phyloP scores from a whole-genome alignment of 1,284 basidiomycete genomes.

The Fomitopsis pinicola region DNA sequence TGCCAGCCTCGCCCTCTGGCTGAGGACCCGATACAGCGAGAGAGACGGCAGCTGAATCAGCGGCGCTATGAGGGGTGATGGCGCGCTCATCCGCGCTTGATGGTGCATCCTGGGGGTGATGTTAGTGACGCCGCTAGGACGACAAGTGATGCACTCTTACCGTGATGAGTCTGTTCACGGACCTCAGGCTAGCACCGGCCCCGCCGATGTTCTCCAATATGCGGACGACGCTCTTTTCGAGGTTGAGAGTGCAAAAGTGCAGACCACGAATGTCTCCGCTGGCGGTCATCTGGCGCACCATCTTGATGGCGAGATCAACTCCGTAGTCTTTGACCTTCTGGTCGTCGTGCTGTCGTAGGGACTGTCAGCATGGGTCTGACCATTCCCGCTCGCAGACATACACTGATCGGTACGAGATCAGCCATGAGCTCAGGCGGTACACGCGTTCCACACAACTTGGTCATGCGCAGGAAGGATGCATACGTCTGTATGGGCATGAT shows the following conservation, averaged over 20 bases:
- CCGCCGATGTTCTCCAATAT: slow-evolving; percentile 81
- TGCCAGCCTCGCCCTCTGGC: slow-evolving; percentile 53
- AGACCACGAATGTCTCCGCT: slow-evolving; percentile 75
- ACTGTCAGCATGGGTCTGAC: background rate
- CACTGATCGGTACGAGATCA: slow-evolving; percentile 77
- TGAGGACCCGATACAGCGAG: slow-evolving; percentile 34
- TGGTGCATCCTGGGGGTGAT: slow-evolving; percentile 17
- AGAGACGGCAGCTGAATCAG: slow-evolving; percentile 49
- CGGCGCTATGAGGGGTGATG: slow-evolving; percentile 59
- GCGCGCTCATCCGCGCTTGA: slow-evolving; percentile 36
- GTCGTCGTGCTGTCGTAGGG: slow-evolving; percentile 70
- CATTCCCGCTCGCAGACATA: slow-evolving; percentile 32
- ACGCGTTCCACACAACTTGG: slow-evolving; percentile 82
- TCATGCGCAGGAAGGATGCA: slow-evolving; percentile 87
- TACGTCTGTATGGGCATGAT: slow-evolving; percentile 99
- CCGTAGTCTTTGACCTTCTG: slow-evolving; percentile 90
- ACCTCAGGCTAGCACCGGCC: slow-evolving; percentile 39
- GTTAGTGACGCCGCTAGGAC: background rate
- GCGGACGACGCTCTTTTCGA: slow-evolving; percentile 93
- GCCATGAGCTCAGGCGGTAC: slow-evolving; percentile 72
- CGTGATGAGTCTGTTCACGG: slow-evolving; percentile 65
- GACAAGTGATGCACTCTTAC: slow-evolving; percentile 29
- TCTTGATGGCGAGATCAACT: slow-evolving; percentile 72
- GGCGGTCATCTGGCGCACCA: slow-evolving; percentile 55
- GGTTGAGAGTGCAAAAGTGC: slow-evolving; percentile 96